Evolutionary conservation across 768 basidiomycete species (phyloP), one percentile per base, ranked within the genome.

Genomic region (Calocera viscosa): DNA sequence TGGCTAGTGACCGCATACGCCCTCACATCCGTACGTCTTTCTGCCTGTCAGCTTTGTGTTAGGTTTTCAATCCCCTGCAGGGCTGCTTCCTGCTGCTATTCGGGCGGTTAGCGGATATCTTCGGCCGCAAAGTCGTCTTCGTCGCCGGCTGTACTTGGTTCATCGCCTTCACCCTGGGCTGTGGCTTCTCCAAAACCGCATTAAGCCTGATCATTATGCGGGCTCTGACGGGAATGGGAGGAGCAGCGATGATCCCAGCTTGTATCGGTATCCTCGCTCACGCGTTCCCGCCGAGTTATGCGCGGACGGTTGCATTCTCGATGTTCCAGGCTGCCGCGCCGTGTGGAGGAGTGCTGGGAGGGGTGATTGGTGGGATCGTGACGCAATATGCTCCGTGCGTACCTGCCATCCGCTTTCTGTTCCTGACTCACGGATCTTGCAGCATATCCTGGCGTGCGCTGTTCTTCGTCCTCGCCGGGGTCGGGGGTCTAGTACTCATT

Each of bases 321-420:
- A 84, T 87, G 0, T 94, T 93, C 70, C 81, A 87, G 0, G 90
- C 91, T 0, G 94, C 94, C 28, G 90, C 88, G 0, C 91, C 93
- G 0, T 72, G 94, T 2, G 93, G 93, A 0, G 88, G 82, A 0
- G 87, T 84, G 0, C 76, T 92, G 14, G 91, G 93, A 1, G 80
- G 80, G 35, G 76, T 85, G 0, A 68, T 91, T 0, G 91, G 91
- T 19, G 90, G 89, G n/a, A 76, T 86, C 1, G 75, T 91, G 22
- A 88, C 86, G 0, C 82, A 90, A 71, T 77, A 80, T 10, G 76
- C 76, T 63, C 28, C 64, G 79, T 81, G 67, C 65, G 77, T 73
- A 1, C 24, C 1, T 8, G 34, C 7, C 43, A 3, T 19, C 16
- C 7, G 24, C 24, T 19, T 5, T 47, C 7, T 60, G 5, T 60